Percentiles rank a stretch among this genome's conserved stretches.
These are phyloP conservation scores for Brassica napus DNA, from an alignment of 345 rosid species.

Conservation along the genomic window DNA sequence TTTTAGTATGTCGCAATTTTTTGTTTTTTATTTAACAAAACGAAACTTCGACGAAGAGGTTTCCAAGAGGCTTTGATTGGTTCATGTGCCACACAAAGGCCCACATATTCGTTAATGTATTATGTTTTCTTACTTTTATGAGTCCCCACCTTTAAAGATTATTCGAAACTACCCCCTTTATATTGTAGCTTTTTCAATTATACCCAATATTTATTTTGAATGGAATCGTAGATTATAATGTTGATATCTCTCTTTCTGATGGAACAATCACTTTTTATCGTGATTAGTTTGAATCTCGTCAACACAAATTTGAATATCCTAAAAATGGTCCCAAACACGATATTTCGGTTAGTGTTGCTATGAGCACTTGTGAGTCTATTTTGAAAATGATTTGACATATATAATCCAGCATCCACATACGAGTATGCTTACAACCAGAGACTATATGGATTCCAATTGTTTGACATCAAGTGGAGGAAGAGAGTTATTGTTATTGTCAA, in stretches of 20 bases:
- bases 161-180: neutral
- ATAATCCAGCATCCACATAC: neutral
- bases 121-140: neutral
- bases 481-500: neutral
- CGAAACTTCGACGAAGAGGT: conserved; percentile 30
- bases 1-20: neutral
- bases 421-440: neutral
- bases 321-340: conserved; percentile 5
- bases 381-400: conserved; percentile 7
- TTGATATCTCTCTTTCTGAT: neutral
- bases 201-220: neutral
- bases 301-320: neutral
- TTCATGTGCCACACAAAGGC: conserved; percentile 12
- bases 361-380: conserved; percentile 17
- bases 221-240: neutral
- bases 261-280: neutral
- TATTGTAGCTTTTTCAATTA: neutral
- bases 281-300: neutral
- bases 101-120: conserved; percentile 6
- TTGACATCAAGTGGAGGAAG: neutral
- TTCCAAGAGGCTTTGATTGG: conserved; percentile 14
- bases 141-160: neutral
- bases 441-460: neutral
- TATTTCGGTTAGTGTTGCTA: conserved; percentile 9
- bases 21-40: neutral